These are phyloP conservation scores for Lentinula guzmanii DNA, from an alignment of 768 basidiomycete species.

Conservation along the genomic window DNA sequence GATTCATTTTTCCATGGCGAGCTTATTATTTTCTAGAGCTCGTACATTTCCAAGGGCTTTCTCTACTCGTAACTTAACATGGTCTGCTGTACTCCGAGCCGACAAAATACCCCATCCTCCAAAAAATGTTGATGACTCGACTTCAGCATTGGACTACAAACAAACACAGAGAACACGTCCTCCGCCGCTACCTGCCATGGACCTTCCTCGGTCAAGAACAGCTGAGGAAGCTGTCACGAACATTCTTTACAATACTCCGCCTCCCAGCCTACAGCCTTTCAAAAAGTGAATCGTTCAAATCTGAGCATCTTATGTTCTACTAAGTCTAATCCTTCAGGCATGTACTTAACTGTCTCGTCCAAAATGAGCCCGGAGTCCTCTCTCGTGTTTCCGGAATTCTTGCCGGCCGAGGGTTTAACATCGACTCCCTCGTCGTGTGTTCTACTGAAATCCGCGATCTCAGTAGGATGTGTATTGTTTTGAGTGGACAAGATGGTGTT, in stretches of 20 bases:
- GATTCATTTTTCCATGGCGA: constrained; percentile 17
- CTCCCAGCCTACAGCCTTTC: constrained; percentile 85
- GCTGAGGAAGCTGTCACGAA: constrained; percentile 98
- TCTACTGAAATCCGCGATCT: constrained; percentile 96
- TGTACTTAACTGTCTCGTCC: constrained; percentile 94
- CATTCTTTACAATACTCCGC: constrained; percentile 94
- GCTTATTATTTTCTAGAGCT: constrained; percentile 24
- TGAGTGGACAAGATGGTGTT: constrained; percentile 95
- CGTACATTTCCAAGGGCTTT: constrained; percentile 21
- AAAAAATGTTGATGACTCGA: constrained; percentile 83
- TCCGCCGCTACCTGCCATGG: constrained; percentile 80
- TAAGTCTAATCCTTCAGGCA: constrained; percentile 49
- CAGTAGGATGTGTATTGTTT: constrained; percentile 96
- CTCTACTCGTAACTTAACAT: constrained; percentile 30
- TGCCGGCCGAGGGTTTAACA: constrained; percentile 96
- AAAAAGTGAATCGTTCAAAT: constrained; percentile 60
- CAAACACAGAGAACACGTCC: constrained; percentile 61
- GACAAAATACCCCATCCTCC: constrained; percentile 61
- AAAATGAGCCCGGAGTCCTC: constrained; percentile 99
- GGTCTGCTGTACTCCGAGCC: constrained; percentile 24
- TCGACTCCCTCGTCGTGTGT: constrained; percentile 97
- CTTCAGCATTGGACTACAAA: constrained; percentile 94
- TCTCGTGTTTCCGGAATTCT: constrained; percentile 97
- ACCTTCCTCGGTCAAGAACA: constrained; percentile 74
- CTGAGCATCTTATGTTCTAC: background rate